Percentiles rank a stretch among this genome's conserved stretches.
Evolutionary conservation across 306 rosid genomes (phyloP).

Genomic region (Senna tora): DNA sequence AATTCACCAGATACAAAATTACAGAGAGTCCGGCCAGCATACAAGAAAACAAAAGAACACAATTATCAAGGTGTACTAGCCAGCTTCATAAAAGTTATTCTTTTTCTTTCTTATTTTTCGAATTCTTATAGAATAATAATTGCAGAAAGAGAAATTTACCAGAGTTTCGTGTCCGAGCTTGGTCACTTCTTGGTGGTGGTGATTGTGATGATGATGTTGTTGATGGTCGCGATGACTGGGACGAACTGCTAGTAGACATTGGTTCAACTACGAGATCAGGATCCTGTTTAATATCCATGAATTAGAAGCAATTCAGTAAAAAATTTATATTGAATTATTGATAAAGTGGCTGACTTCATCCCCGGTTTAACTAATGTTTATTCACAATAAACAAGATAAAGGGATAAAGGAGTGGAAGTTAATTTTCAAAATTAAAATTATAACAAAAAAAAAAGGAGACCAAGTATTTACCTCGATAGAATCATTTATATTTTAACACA

Average conservation of each 20-base stretch:
- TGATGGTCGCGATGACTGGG: slow-evolving; percentile 67
- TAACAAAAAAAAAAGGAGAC: too few relatives aligned
- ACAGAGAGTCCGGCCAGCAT: slow-evolving; percentile 1
- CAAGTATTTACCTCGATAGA: neutral
- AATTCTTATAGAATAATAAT: neutral
- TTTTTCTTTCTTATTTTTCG: neutral
- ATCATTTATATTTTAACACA: neutral
- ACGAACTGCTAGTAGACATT: slow-evolving; percentile 63
- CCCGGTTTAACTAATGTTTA: neutral
- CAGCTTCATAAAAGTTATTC: neutral
- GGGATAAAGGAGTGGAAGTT: too few relatives aligned
- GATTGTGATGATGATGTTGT: slow-evolving; percentile 44
- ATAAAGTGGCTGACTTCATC: neutral
- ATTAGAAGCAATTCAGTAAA: slow-evolving; percentile 30
- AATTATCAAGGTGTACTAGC: neutral
- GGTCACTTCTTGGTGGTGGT: slow-evolving; percentile 57
- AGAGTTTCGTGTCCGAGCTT: slow-evolving; percentile 56
- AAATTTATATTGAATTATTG: too few relatives aligned
- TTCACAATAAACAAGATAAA: neutral
- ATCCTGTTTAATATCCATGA: slow-evolving; percentile 61
- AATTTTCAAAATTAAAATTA: neutral
- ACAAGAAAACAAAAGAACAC: neutral
- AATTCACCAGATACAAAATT: slow-evolving; percentile 26
- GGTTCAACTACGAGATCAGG: slow-evolving; percentile 81
- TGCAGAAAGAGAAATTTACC: slow-evolving; percentile 44